Evolutionary conservation across 2,329 filamentous ascomycete genomes (phyloP).

Genomic region (Aquanectria penicillioides): DNA sequence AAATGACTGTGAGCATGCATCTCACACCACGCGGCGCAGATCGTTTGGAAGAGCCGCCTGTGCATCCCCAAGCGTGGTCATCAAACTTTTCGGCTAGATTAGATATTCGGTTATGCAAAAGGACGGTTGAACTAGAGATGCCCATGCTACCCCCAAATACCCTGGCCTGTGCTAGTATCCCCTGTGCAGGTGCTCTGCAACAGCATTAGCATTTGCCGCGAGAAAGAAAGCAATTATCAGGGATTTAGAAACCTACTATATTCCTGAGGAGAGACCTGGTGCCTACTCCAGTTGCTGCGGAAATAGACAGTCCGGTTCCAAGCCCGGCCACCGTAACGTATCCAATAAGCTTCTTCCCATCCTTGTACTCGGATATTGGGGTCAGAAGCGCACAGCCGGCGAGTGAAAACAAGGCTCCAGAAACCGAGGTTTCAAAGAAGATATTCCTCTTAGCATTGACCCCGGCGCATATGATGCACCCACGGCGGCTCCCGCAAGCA

Average conservation of each 20-base stretch:
- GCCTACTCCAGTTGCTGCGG: not conserved
- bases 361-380: not conserved
- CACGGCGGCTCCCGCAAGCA: not conserved
- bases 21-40: no score
- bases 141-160: not conserved
- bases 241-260: not conserved
- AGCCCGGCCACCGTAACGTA: not conserved
- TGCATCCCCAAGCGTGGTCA: no score
- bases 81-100: no score
- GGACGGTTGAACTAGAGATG: not conserved
- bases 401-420: not conserved
- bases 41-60: no score
- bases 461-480: not conserved
- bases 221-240: not conserved
- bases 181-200: not conserved
- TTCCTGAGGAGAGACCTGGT: not conserved
- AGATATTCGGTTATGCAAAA: not conserved
- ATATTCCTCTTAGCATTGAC: not conserved
- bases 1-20: no score
- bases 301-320: not conserved
- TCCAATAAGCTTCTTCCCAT: not conserved
- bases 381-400: not conserved
- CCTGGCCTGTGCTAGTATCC: not conserved
- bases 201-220: not conserved
- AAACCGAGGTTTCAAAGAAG: not conserved